Evolutionary conservation across 768 basidiomycete species (phyloP), one percentile per base, ranked within the genome.

Genomic region (Sporobolomyces phaffii): DNA sequence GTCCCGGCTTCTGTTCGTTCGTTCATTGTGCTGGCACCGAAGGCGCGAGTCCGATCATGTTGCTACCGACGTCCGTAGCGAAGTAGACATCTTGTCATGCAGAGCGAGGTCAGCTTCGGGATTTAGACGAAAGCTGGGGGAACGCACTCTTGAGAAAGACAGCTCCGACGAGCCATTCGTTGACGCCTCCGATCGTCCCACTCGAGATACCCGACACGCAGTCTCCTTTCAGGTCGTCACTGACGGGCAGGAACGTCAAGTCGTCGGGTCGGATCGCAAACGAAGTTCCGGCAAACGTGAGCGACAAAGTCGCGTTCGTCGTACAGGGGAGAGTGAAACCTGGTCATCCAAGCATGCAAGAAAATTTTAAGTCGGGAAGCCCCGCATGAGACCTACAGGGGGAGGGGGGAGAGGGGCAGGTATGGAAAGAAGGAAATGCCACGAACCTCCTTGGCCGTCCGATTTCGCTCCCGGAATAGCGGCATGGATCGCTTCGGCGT

Each of bases 171-270:
- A 90, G 82, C 87, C 87, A 89, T 71, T 86, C 82, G 5, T 78
- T 82, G 15, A 80, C 78, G 63, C 82, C 83, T 47, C 83, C 85
- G 44, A 89, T 78, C 48, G 82, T 76, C 6, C 86, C 86, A 14
- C 85, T 78, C 15, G 83, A 80, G 75, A 92, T 87, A 20, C 88
- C 87, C 58, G 86, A 87, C 15, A 83, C 72, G 76, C 90, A 92
- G 69, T 82, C 81, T 34, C 87, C 87, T 5, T 78, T 75, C 36
- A 81, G 81, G 43, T 82, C 76, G 47, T 83, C 84, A 72, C 80
- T 73, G 28, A 84, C 64, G 50, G 87, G 82, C 34, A 81, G 75
- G 76, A 87, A 82, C 1, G 84, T 81, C 53, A 90, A 78, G 76
- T 90, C 87, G 57, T 81, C 78, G 4, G 87, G 81, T 68, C 87